Evolutionary conservation across 2,329 filamentous ascomycete species (phyloP).

Genomic region (Verticillium nubilum): DNA sequence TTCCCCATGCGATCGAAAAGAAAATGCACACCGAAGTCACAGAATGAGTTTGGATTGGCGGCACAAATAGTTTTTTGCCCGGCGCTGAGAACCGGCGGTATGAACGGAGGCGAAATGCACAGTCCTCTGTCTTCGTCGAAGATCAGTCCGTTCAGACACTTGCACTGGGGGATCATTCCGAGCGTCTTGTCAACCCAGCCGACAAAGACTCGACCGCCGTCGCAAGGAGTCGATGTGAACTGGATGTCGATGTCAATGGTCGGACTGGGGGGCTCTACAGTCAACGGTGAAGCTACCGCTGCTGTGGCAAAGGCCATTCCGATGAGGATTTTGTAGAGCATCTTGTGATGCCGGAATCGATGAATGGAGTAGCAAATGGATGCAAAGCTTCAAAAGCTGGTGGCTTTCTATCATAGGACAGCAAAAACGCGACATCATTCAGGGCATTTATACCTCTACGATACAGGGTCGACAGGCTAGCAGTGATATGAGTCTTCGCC

Average conservation of each 20-base stretch:
- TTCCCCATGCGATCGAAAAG: neutral
- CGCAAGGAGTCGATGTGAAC: neutral
- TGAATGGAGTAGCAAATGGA: too few species aligned
- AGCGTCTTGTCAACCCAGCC: neutral
- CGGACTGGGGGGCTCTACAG: neutral
- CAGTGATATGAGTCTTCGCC: too few species aligned
- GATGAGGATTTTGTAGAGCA: neutral
- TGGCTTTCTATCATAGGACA: too few species aligned
- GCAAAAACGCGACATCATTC: too few species aligned
- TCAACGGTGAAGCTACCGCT: neutral
- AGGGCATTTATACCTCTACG: too few species aligned
- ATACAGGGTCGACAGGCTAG: too few species aligned
- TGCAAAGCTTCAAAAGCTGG: too few species aligned
- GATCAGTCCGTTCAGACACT: neutral
- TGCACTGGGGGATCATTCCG: neutral
- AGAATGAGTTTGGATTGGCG: neutral
- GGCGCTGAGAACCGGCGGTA: neutral
- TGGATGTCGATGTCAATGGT: neutral
- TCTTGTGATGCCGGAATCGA: neutral
- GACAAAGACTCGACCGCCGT: neutral
- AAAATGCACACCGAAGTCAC: neutral
- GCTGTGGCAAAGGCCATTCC: neutral
- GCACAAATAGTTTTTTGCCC: neutral
- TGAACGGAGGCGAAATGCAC: neutral
- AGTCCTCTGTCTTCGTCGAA: neutral